Evolutionary conservation across 805 yeast species (phyloP).

Genomic region (Lipomyces sp.): DNA sequence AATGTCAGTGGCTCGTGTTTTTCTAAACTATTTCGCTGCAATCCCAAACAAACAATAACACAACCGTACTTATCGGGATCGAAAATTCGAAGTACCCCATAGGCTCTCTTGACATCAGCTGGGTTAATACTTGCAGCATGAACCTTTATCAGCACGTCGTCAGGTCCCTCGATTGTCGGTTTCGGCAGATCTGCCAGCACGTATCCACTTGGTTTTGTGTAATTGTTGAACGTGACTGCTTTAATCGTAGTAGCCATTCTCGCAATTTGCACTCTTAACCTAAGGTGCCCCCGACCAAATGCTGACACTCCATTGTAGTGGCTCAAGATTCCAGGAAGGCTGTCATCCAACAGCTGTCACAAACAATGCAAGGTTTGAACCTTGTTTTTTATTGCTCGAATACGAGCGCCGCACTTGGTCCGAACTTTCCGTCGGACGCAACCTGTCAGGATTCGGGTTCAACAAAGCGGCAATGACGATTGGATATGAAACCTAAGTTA

Average conservation of each 20-base stretch:
- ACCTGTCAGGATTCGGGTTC: too few species aligned
- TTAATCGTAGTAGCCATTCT: conserved; percentile 12
- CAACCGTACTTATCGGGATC: conserved; percentile 20
- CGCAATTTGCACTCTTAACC: background rate
- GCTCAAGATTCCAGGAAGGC: too few species aligned
- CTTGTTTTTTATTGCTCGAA: too few species aligned
- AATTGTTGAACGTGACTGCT: conserved; percentile 15
- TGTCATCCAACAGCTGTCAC: too few species aligned
- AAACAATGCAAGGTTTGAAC: too few species aligned
- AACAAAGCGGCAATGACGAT: too few species aligned
- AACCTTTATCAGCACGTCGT: conserved; percentile 35
- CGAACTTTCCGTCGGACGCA: too few species aligned
- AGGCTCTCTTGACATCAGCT: conserved; percentile 33
- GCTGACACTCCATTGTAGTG: too few species aligned
- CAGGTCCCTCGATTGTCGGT: conserved; percentile 36
- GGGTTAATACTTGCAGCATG: conserved; percentile 36
- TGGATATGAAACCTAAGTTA: too few species aligned
- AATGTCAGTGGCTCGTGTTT: background rate
- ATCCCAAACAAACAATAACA: background rate
- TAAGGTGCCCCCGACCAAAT: too few species aligned
- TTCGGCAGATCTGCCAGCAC: conserved; percentile 8
- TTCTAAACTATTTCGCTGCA: background rate
- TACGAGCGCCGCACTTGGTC: too few species aligned
- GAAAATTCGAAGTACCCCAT: conserved; percentile 25
- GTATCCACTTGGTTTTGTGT: conserved; percentile 21